phyloP scores from a whole-genome alignment of 805 yeast genomes.

The Sugiyamaella smithiae region DNA sequence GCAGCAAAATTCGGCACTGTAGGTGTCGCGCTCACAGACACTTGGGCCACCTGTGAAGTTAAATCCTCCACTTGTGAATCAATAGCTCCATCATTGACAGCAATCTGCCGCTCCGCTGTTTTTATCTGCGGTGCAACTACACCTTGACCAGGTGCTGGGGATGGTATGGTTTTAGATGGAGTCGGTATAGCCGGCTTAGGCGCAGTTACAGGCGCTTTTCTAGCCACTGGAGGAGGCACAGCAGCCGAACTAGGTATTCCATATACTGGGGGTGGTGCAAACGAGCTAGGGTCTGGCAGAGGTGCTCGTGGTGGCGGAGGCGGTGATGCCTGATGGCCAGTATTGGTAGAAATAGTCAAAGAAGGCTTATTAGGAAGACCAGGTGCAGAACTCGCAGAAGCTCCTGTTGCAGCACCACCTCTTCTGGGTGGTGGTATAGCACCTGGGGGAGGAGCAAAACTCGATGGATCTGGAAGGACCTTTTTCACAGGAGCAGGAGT shows the following conservation, averaged over 20 bases:
- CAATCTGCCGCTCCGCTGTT: too few relatives aligned
- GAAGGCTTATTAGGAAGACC: too few relatives aligned
- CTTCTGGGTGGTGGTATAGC: constrained; percentile 7
- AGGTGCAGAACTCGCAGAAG: constrained; percentile 1
- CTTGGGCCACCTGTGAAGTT: background rate
- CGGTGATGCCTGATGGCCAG: too few relatives aligned
- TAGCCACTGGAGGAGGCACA: constrained; percentile 8
- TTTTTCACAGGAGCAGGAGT: background rate
- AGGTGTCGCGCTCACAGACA: constrained; percentile 1
- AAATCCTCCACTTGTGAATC: background rate
- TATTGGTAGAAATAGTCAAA: too few relatives aligned
- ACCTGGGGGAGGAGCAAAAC: constrained; percentile 13
- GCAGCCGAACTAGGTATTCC: constrained; percentile 5
- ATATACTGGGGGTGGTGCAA: constrained; percentile 18
- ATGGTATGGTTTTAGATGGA: background rate
- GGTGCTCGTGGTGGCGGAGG: constrained; percentile 17
- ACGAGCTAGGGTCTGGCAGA: constrained; percentile 26
- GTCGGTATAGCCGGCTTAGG: background rate
- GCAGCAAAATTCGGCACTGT: constrained; percentile 34
- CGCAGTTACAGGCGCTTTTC: background rate
- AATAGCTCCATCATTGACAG: too few relatives aligned
- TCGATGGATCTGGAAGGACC: background rate
- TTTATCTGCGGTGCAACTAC: too few relatives aligned
- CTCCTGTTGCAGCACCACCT: background rate
- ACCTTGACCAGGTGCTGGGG: background rate